Conservation (phyloP, 306 rosid genomes). For the Sphenostylis stenocarpa region DNA sequence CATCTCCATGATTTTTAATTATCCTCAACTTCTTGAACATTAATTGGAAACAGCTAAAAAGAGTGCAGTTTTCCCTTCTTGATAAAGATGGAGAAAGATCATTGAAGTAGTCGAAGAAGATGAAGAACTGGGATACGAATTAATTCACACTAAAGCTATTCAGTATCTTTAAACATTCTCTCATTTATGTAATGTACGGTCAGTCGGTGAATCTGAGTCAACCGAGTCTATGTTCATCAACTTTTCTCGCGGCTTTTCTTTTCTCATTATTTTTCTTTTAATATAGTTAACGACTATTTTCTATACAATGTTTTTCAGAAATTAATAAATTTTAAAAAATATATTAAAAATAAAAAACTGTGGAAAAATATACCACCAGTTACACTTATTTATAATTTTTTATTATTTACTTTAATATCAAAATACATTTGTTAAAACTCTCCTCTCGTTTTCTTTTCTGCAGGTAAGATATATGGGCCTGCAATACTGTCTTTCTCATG, state of each 20-base stretch:
- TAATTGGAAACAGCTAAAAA: not conserved
- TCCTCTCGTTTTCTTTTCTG: not conserved
- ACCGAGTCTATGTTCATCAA: not conserved
- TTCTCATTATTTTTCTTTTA: not conserved
- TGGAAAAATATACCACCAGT: not conserved
- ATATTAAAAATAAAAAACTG: not conserved
- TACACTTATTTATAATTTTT: not conserved
- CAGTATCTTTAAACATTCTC: constrained; percentile 56
- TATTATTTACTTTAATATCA: not conserved
- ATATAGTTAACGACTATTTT: not conserved
- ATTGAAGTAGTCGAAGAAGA: constrained; percentile 11
- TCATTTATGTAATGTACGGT: constrained; percentile 4
- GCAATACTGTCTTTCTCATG: constrained; percentile 28
- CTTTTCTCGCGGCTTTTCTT: not conserved
- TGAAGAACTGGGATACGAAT: not conserved
- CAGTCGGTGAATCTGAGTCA: constrained; percentile 17
- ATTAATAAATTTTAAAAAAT: not conserved
- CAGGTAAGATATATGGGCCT: constrained; percentile 31
- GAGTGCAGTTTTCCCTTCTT: not conserved
- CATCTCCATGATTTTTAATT: constrained; percentile 15
- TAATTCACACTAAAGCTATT: constrained; percentile 1
- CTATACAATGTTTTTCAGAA: not conserved
- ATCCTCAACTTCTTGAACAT: constrained; percentile 5
- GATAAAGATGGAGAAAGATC: not conserved
- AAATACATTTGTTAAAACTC: not conserved